Conservation (phyloP, 2,329 filamentous ascomycete genomes). For the Hymenoscyphus linearis region DNA sequence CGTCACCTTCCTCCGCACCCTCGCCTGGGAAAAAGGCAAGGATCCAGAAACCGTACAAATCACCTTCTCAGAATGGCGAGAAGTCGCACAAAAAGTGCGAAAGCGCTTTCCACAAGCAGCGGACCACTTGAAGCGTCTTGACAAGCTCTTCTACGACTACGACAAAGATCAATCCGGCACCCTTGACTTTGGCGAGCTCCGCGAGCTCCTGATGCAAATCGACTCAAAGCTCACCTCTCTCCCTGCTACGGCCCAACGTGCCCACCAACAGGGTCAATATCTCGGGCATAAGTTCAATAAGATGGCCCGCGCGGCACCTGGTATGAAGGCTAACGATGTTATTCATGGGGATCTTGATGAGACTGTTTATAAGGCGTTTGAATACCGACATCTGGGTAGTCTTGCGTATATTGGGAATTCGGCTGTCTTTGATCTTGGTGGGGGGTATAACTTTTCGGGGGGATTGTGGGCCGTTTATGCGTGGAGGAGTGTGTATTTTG, state of each 20-base stretch:
- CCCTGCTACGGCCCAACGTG: slow-evolving; percentile 91
- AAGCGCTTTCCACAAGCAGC: slow-evolving; percentile 87
- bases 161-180: slow-evolving; percentile 91
- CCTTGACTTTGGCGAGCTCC: slow-evolving; percentile 87
- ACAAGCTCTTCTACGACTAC: slow-evolving; percentile 86
- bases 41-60: slow-evolving; percentile 86
- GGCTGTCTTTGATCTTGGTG: slow-evolving; percentile 83
- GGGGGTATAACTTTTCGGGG: slow-evolving; percentile 72
- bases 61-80: slow-evolving; percentile 82
- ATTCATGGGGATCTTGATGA: slow-evolving; percentile 87
- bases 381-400: slow-evolving; percentile 87
- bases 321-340: slow-evolving; percentile 72
- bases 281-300: slow-evolving; percentile 93
- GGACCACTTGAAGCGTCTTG: slow-evolving; percentile 79
- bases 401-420: slow-evolving; percentile 95
- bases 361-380: slow-evolving; percentile 87
- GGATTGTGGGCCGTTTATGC: slow-evolving; percentile 91
- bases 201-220: slow-evolving; percentile 84
- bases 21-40: slow-evolving; percentile 87
- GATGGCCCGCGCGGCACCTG: slow-evolving; percentile 71
- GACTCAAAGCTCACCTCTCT: slow-evolving; percentile 91
- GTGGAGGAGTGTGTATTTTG: slow-evolving; percentile 95
- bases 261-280: slow-evolving; percentile 92
- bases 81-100: slow-evolving; percentile 76
- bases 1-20: slow-evolving; percentile 78